A percentile compares a stretch with the other conserved stretches of the same genome.
Evolutionary conservation across 805 yeast genomes (phyloP).

Genomic region (Saccharomycopsis vini): DNA sequence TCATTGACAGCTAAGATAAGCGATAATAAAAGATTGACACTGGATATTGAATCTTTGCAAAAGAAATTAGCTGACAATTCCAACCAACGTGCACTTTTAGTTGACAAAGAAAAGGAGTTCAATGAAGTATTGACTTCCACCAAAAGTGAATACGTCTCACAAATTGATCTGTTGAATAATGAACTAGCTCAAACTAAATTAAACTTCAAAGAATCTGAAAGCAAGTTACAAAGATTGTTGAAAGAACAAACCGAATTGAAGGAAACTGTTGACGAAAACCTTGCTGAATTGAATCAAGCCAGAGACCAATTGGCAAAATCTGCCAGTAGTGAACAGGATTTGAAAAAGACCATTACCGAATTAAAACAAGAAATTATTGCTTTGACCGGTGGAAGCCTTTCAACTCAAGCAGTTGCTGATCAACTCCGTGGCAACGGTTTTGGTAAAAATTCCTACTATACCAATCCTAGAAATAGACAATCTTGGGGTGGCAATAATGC

Average conservation of each 20-base stretch:
- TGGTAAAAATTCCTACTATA: conserved; percentile 17
- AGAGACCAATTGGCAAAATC: conserved; percentile 49
- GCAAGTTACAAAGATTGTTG: conserved; percentile 50
- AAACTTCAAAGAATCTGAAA: conserved; percentile 49
- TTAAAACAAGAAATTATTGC: conserved; percentile 40
- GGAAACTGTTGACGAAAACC: conserved; percentile 50
- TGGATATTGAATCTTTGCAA: conserved; percentile 47
- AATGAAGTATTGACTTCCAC: conserved; percentile 37
- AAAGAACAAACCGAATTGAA: conserved; percentile 54
- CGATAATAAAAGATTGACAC: conserved; percentile 67
- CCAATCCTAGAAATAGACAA: conserved; percentile 23
- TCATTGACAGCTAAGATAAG: conserved; percentile 67
- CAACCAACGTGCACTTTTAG: conserved; percentile 43
- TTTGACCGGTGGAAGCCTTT: conserved; percentile 22
- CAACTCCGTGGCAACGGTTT: conserved; percentile 14
- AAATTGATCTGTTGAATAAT: conserved; percentile 40
- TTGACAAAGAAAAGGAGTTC: conserved; percentile 47
- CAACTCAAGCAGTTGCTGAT: conserved; percentile 6
- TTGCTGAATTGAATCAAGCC: conserved; percentile 54
- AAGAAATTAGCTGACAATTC: conserved; percentile 45
- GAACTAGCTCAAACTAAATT: conserved; percentile 47
- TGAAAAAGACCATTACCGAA: conserved; percentile 47
- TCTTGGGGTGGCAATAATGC: conserved; percentile 24
- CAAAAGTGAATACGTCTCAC: conserved; percentile 39
- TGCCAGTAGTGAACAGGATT: conserved; percentile 56